Base-by-base conservation (phyloP, 352 stramenopile species). In the Pythium rhizo-oryzae region DNA sequence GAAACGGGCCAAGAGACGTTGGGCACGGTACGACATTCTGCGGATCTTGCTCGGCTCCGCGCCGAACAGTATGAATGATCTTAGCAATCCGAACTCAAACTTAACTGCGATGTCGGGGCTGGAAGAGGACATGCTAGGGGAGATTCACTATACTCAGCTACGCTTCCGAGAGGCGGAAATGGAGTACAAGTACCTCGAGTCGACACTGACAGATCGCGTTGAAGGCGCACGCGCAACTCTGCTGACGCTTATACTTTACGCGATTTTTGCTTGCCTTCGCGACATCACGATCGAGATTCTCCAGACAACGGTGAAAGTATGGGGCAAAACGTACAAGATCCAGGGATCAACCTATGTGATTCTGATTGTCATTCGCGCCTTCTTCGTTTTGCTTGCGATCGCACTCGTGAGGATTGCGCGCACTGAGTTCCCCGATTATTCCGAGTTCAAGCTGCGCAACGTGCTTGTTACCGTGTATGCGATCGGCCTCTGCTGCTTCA, bases 181-280 rank as follows among this genome's bases (percentile, higher is more conserved):
- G 81, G 87, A 95, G 61, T 71, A 80, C 55, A 91, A 83, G 52
- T 95, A 89, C 33, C 71, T 93, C 8, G 82, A 93, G 15, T 82
- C 57, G 7, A 95, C 87, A 16, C 58, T 92, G 0, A 65, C 65
- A 0, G 79, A 87, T 15, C 83, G 87, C 18, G 80, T 92, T 0
- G 82, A 90, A 69, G 87, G 84, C 11, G 83, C 85, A 4, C 82
- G 80, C 25, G 81, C 72, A 2, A 93, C 83, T 1, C 57, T 93
- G 12, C 67, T 90, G 4, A 70, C 81, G 6, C 62, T 95, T 2
- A 77, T 74, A 11, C 52, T 78, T 0, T 95, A 95, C 55, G 75
- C 81, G 6, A 69, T 76, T 0, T 95, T 95, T 60, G 87, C 82
- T 0, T 85, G 76, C 19, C 64, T 91, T n/a, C 82, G 87, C 0